These are phyloP conservation scores for Xylaria arbuscula DNA, from an alignment of 2,329 filamentous ascomycete genomes.

Conservation along the genomic window DNA sequence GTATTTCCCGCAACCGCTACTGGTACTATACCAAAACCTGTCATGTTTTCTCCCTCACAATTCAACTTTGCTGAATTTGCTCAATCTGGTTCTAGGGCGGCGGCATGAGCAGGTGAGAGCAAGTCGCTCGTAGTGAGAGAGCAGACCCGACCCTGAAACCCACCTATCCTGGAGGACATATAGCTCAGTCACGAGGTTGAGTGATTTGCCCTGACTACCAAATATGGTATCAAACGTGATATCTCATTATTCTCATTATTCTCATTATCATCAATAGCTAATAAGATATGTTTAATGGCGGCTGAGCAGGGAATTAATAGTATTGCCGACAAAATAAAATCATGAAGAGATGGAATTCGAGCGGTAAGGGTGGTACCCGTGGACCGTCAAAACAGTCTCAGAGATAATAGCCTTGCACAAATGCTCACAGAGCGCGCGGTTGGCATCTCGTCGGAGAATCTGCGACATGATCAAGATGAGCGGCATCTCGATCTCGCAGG, in stretches of 20 bases:
- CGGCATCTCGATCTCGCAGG: slow-evolving; percentile 34
- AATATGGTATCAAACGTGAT: background rate
- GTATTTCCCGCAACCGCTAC: background rate
- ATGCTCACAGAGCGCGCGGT: slow-evolving; percentile 30
- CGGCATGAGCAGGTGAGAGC: background rate
- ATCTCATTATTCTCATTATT: slow-evolving; percentile 1
- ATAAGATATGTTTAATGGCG: background rate
- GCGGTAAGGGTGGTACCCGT: slow-evolving; percentile 15
- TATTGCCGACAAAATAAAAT: background rate
- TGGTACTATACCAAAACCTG: too few species aligned
- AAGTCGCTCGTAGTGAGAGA: background rate
- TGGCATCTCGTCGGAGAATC: slow-evolving; percentile 18
- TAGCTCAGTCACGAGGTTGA: background rate
- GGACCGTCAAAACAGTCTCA: background rate
- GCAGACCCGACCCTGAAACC: background rate
- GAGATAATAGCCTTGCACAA: slow-evolving; percentile 23
- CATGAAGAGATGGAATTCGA: background rate
- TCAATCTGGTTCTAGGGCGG: background rate
- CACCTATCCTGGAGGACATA: background rate
- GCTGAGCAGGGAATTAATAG: background rate
- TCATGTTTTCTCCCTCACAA: background rate
- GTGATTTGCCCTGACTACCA: background rate
- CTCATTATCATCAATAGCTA: background rate
- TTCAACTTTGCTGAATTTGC: too few species aligned
- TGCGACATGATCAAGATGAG: slow-evolving; percentile 20